Percentiles rank a stretch among this genome's conserved stretches.
Evolutionary conservation across 495 filamentous ascomycete species (phyloP).

Genomic region (Saxophila tyrrhenica): DNA sequence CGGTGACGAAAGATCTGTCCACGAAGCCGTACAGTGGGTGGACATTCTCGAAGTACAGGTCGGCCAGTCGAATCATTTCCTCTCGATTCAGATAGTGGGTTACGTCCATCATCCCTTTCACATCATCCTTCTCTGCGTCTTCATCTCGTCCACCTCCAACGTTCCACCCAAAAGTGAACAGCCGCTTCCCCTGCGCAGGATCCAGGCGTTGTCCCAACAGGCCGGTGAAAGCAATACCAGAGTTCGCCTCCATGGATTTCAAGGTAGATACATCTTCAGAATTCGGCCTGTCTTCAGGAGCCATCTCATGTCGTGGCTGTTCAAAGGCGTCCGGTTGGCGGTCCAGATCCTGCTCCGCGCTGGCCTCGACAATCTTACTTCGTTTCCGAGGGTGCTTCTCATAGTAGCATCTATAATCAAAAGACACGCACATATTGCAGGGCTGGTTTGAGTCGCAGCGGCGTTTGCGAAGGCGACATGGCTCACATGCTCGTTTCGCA

Average conservation of each 20-base stretch:
- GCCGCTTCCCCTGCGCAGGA: constrained; percentile 11
- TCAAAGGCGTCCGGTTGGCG: not conserved
- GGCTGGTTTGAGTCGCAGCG: constrained; percentile 38
- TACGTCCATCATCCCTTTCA: not conserved
- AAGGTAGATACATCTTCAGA: constrained; percentile 6
- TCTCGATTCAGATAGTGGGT: not conserved
- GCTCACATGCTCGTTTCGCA: constrained; percentile 35
- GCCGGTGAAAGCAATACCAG: constrained; percentile 16
- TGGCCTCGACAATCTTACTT: constrained; percentile 12
- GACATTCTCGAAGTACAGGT: constrained; percentile 39
- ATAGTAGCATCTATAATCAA: constrained; percentile 39
- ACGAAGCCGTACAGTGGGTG: constrained; percentile 41
- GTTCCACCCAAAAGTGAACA: constrained; percentile 20
- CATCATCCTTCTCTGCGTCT: constrained; percentile 1
- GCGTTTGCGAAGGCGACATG: constrained; percentile 39
- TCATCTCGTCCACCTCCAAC: constrained; percentile 2
- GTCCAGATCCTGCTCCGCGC: not conserved
- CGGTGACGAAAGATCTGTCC: constrained; percentile 19
- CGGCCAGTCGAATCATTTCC: constrained; percentile 11
- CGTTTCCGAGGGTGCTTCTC: constrained; percentile 19
- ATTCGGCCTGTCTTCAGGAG: constrained; percentile 6
- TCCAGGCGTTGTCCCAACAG: constrained; percentile 13
- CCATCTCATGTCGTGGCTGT: not conserved
- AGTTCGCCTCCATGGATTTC: constrained; percentile 16
- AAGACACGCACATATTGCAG: constrained; percentile 37